A percentile compares a stretch with the other conserved stretches of the same genome.
Conservation (phyloP, 1,284 basidiomycete genomes). For the Cryptococcus deneoformans region DNA sequence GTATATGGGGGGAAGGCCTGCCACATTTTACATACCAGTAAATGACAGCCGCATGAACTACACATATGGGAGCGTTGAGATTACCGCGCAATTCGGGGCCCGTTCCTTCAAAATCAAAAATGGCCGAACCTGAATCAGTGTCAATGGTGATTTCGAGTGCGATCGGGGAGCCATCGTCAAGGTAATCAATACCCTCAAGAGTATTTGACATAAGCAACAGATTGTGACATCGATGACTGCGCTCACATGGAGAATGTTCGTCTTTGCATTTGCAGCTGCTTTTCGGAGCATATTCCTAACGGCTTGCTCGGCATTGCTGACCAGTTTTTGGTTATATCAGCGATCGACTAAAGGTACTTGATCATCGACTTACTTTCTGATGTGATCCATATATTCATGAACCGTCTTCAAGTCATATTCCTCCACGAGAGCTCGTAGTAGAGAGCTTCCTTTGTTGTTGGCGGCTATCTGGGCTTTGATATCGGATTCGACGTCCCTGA, state of each 20-base stretch:
- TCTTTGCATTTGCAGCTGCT: constrained; percentile 42
- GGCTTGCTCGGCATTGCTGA: constrained; percentile 78
- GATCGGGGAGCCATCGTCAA: constrained; percentile 85
- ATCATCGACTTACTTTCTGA: constrained; percentile 44
- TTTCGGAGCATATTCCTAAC: constrained; percentile 73
- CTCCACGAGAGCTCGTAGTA: constrained; percentile 69
- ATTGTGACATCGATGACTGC: constrained; percentile 29
- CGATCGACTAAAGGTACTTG: neutral
- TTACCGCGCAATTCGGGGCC: constrained; percentile 87
- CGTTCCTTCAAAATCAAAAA: constrained; percentile 85
- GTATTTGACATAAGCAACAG: neutral
- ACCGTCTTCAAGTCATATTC: constrained; percentile 86
- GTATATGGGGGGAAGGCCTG: too few relatives aligned
- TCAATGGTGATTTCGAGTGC: constrained; percentile 77
- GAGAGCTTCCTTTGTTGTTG: constrained; percentile 86
- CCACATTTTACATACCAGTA: constrained; percentile 56
- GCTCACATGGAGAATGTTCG: constrained; percentile 57
- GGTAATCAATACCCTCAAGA: constrained; percentile 27
- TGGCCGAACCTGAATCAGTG: constrained; percentile 69
- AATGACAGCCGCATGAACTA: constrained; percentile 89
- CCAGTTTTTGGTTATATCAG: constrained; percentile 29
- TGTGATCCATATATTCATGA: constrained; percentile 88
- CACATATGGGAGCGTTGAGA: constrained; percentile 82
- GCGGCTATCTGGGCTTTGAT: constrained; percentile 93
- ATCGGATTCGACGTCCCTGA: constrained; percentile 73